These are phyloP conservation scores for Sutorius eximius DNA, from an alignment of 1,284 basidiomycete species.

Conservation along the genomic window DNA sequence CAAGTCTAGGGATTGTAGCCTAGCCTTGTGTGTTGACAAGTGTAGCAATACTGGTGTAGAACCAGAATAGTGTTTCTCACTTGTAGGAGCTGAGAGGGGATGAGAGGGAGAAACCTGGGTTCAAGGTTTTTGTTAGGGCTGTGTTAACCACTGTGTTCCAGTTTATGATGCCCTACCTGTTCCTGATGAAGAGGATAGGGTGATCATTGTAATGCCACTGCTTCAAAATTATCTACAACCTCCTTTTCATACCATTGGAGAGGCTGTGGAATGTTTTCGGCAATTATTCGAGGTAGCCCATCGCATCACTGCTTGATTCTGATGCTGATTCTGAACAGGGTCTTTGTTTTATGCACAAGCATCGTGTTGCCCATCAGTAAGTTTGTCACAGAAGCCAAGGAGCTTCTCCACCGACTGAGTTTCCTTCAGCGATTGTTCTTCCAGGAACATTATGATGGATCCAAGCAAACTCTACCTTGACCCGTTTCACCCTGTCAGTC, in stretches of 20 bases:
- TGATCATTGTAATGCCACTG: conserved; percentile 35
- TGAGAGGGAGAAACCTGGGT: no score
- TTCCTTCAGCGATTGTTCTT: neutral
- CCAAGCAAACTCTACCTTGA: conserved; percentile 28
- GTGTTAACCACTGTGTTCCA: conserved; percentile 37
- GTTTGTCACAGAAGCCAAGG: fast-evolving
- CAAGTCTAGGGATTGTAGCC: no score
- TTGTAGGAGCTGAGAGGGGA: no score
- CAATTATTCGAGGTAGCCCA: conserved; percentile 39
- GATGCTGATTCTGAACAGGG: conserved; percentile 9
- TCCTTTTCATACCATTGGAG: conserved; percentile 37
- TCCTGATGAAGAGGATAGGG: conserved; percentile 3
- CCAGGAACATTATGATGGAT: conserved; percentile 42
- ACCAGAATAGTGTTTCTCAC: no score
- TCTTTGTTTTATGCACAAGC: conserved; percentile 19
- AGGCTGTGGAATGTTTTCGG: conserved; percentile 34
- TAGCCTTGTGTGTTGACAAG: no score
- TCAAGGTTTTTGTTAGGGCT: no score
- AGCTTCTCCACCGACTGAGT: neutral
- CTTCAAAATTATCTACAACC: conserved; percentile 34
- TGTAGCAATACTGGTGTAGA: no score
- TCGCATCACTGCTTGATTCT: fast-evolving
- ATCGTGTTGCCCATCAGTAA: conserved; percentile 16
- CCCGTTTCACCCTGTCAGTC: conserved; percentile 13
- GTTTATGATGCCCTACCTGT: conserved; percentile 31